Base-by-base conservation (phyloP, 2,329 filamentous ascomycete genomes). In the Colletotrichum magnum region DNA sequence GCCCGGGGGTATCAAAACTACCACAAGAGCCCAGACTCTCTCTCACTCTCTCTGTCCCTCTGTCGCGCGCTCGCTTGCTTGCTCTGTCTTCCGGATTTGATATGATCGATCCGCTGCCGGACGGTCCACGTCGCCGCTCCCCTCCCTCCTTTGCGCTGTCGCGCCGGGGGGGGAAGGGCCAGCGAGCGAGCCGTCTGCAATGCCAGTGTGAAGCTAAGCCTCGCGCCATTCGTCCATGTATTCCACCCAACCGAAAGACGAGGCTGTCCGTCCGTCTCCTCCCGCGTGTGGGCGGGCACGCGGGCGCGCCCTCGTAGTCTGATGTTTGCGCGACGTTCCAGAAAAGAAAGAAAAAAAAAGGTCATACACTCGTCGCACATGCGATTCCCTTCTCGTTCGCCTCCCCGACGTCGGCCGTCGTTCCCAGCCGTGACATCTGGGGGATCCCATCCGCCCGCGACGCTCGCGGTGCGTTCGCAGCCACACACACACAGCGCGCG, bases 221-320 rank as follows among this genome's bases (percentile, higher is more conserved):
- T 54, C 56, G 62, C 62, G 61, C 66, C 36, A 52, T 66, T 66
- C 66, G 62, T 66, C 62, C 41, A 36, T 47, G 32, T 54, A 50
- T 12, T 66, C 50, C 66, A 66, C 61, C 66, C 62, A 69, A 69
- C 56, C 66, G 47, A 60, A 65, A 60, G 62, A 48, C 62, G 64
- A 69, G 66, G 66, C 66, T 66, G 66, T 52, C 66, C 62, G 45
- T 54, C 60, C 60, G 41, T 51, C 13, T 45, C 51, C 26, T 56
- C 45, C 24, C 52, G 21, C 54, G 21, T 10, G 13, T 21, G 13
- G 47, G 13, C 18, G 16, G 16, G 47, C 47, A n/a, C 59, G 28
- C 28, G 32, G 7, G 32, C 59, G 62, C 56, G 54, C 61, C 21
- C 21, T 24, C 21, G 21, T 28, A 56, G 48, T 66, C 45, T 41